A percentile compares a stretch with the other conserved stretches of the same genome.
Evolutionary conservation across 768 basidiomycete genomes (phyloP).

Genomic region (Rhodotorula graminis): DNA sequence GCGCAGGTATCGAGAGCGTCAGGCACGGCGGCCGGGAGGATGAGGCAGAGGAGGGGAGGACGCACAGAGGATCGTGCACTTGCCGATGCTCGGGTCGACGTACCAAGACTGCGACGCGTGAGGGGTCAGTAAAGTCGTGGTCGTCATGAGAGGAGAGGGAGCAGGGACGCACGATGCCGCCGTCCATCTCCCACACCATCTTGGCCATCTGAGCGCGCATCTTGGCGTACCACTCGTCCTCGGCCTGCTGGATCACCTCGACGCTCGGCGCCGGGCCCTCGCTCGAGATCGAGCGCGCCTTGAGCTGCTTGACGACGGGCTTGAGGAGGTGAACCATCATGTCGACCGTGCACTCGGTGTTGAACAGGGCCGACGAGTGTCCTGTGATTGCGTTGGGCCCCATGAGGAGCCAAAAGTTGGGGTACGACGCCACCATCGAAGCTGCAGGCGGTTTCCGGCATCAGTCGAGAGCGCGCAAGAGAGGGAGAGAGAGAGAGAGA

Average conservation of each 20-base stretch:
- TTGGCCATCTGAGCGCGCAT: constrained; percentile 35
- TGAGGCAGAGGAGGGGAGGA: neutral
- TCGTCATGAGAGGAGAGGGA: neutral
- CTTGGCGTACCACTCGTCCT: constrained; percentile 14
- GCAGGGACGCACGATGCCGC: constrained; percentile 8
- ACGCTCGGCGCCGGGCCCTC: constrained; percentile 21
- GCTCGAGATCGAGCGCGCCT: neutral
- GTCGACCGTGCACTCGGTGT: constrained; percentile 29
- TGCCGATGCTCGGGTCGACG: too few species aligned
- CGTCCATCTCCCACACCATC: constrained; percentile 36
- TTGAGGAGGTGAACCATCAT: neutral
- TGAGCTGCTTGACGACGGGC: constrained; percentile 18
- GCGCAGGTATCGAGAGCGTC: neutral
- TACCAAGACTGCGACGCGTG: too few species aligned
- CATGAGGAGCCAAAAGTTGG: constrained; percentile 39
- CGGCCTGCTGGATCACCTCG: constrained; percentile 39
- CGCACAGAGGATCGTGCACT: neutral
- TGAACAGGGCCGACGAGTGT: constrained; percentile 41
- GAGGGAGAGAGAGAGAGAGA: neutral
- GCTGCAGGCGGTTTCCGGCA: neutral
- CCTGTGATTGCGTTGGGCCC: constrained; percentile 42
- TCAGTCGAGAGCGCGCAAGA: neutral
- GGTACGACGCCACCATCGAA: constrained; percentile 13
- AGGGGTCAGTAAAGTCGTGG: too few species aligned
- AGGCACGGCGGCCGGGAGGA: neutral